Evolutionary conservation across 2,329 filamentous ascomycete species (phyloP).

Genomic region (Stachybotrys chartarum): DNA sequence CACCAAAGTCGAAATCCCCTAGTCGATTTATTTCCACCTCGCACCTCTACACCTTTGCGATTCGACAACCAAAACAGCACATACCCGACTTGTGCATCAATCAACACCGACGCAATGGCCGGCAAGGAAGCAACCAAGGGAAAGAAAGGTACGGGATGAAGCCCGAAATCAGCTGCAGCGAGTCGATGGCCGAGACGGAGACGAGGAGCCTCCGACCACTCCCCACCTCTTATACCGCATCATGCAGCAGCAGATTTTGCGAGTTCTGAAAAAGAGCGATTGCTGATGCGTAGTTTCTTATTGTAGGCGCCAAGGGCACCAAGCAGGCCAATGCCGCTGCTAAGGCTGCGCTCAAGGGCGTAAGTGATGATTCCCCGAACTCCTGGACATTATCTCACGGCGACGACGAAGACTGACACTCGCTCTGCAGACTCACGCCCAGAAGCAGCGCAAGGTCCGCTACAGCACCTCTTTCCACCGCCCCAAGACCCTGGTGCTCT

Average conservation of each 20-base stretch:
- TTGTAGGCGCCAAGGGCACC: conserved; percentile 55
- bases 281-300: conserved; percentile 55
- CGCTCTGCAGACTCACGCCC: conserved; percentile 40
- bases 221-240: conserved; percentile 30
- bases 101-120: conserved; percentile 24
- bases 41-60: conserved; percentile 8
- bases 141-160: conserved; percentile 42
- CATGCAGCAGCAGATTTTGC: conserved; percentile 71
- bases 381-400: not conserved
- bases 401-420: conserved; percentile 3
- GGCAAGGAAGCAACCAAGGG: conserved; percentile 27
- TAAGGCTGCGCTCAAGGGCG: conserved; percentile 93
- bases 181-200: conserved; percentile 6
- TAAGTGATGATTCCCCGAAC: conserved; percentile 45
- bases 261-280: conserved; percentile 65
- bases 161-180: conserved; percentile 4
- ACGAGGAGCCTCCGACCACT: not conserved
- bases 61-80: conserved; percentile 14
- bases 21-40: conserved; percentile 4
- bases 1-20: not conserved
- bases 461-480: conserved; percentile 92
- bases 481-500: conserved; percentile 91
- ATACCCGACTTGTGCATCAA: conserved; percentile 15
- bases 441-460: conserved; percentile 92
- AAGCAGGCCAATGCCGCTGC: conserved; percentile 92